Percentiles rank a stretch among this genome's conserved stretches.
Conservation (phyloP, 2,329 filamentous ascomycete genomes). For the Claviceps sp. region DNA sequence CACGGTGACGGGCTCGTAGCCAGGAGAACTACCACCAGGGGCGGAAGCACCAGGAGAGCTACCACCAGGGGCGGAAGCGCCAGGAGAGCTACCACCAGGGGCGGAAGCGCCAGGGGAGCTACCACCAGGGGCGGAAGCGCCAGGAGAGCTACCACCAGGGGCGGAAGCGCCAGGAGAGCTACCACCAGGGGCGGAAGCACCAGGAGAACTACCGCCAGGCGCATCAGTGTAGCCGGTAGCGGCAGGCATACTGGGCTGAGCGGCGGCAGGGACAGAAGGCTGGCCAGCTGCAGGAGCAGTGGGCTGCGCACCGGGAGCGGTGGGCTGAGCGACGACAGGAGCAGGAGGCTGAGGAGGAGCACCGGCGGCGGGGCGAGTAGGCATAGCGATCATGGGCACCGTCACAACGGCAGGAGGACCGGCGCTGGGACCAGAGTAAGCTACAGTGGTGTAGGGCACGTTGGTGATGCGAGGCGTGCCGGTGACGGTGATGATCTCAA, state of each 20-base stretch:
- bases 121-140: not conserved
- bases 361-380: constrained; percentile 16
- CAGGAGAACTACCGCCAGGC: not conserved
- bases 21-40: not conserved
- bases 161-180: not conserved
- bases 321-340: constrained; percentile 4
- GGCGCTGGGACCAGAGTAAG: constrained; percentile 34
- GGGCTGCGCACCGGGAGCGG: not conserved
- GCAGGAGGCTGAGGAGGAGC: constrained; percentile 7
- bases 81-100: not conserved
- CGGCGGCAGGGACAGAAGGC: not conserved
- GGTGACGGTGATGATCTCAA: constrained; percentile 44
- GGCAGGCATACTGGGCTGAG: not conserved
- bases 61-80: not conserved
- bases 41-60: no score
- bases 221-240: not conserved
- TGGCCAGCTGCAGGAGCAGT: not conserved
- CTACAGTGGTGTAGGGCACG: constrained; percentile 37
- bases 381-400: constrained; percentile 40
- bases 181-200: not conserved
- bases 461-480: constrained; percentile 37
- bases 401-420: constrained; percentile 31
- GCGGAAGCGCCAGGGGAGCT: not conserved
- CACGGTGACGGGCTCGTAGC: constrained; percentile 2
- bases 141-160: not conserved